Base-by-base conservation (phyloP, 148 eudicot genomes). In the Selenicereus undatus region DNA sequence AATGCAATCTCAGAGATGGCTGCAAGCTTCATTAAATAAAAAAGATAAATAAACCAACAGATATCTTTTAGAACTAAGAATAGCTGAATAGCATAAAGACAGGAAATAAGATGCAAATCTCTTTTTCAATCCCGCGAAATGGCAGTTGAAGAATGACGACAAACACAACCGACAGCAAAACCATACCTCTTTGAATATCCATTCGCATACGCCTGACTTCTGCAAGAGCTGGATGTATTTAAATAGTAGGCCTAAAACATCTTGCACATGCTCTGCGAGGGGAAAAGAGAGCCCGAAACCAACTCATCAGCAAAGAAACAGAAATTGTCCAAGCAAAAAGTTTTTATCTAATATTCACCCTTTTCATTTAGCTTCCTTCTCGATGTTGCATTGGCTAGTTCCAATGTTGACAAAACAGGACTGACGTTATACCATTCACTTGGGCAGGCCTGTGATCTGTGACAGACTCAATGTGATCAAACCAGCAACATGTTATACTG, bases 181-280 rank as follows among this genome's bases (percentile, higher is more conserved):
- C 29, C 76, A 22, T 85, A 96, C 98, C 99, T 96, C 99, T 68
- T 89, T 90, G 85, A 93, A 96, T 62, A 93, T 90, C 99, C 99
- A 92, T 86, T 96, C 85, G 86, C 91, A 90, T 65, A 89, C 91
- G 79, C 99, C 99, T 69, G 97, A 89, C 74, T 92, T 87, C 81
- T 92, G 97, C 82, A 96, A 82, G 73, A 93, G 94, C 75, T 90
- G 82, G 69, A 96, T 77, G 85, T 93, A 96, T 86, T 89, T 93
- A 80, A 96, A 96, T 68, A 93, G 86, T 77, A 93, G 86, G 54
- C 90, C 99, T 24, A 96, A 88, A 84, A 93, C 91, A 82, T 90
- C 90, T 86, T 91, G 94, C 87, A 92, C 84, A 82, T 96, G 91
- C 82, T 91, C 99, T 96, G 89, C 81, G 11, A 85, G 78, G 39